phyloP scores from a whole-genome alignment of 2,329 filamentous ascomycete species.

The Talaromyces verruculosus region DNA sequence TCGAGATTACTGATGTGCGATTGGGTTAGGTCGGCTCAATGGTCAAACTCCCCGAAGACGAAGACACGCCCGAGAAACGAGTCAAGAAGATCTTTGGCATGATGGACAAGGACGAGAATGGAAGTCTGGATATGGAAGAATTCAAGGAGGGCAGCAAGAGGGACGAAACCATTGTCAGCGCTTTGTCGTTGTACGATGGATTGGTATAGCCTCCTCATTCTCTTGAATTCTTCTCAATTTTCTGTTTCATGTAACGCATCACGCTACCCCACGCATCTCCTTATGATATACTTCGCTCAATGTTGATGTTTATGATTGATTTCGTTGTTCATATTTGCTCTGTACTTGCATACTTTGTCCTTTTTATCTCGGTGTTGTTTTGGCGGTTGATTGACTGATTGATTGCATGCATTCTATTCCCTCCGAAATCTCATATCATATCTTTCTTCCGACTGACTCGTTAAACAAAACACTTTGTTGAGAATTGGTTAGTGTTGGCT shows the following conservation, averaged over 20 bases:
- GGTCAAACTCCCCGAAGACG: constrained; percentile 97
- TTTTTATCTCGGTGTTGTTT: constrained; percentile 14
- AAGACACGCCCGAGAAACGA: constrained; percentile 97
- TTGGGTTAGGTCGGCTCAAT: constrained; percentile 84
- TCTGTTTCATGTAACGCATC: neutral
- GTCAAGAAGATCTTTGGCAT: constrained; percentile 98
- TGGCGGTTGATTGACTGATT: constrained; percentile 24
- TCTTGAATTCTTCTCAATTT: neutral
- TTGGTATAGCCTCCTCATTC: constrained; percentile 62
- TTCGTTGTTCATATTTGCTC: neutral
- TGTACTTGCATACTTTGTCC: neutral
- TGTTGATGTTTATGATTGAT: neutral
- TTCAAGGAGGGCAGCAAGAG: constrained; percentile 99
- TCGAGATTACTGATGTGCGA: constrained; percentile 21
- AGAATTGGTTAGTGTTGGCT: neutral
- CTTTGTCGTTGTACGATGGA: constrained; percentile 92
- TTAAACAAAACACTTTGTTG: neutral
- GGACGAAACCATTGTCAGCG: constrained; percentile 97
- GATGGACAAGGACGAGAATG: constrained; percentile 99
- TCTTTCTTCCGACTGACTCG: neutral
- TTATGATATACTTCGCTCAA: neutral
- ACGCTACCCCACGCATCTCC: neutral
- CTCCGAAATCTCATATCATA: neutral
- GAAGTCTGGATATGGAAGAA: constrained; percentile 92
- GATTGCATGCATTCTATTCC: constrained; percentile 4